These are phyloP conservation scores for Gastrolobium bilobum DNA, from an alignment of 306 rosid species.

Conservation along the genomic window DNA sequence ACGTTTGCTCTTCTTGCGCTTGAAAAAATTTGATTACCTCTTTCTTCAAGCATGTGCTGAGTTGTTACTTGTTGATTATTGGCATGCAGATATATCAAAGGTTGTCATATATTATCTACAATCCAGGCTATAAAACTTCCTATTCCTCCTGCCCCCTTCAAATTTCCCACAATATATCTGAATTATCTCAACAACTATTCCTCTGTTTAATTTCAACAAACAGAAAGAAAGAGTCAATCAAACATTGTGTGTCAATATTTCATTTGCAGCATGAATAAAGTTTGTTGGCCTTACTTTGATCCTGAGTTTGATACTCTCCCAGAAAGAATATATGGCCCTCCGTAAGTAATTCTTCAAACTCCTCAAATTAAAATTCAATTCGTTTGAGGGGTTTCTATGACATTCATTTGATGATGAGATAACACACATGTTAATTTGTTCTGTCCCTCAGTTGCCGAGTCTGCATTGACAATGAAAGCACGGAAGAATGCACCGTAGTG, in stretches of 20 bases:
- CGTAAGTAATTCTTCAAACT: constrained; percentile 54
- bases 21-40: constrained; percentile 14
- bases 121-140: not conserved
- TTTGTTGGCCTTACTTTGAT: constrained; percentile 82
- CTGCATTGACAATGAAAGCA: constrained; percentile 73
- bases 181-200: not conserved
- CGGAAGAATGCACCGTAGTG: constrained; percentile 74
- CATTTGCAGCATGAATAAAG: constrained; percentile 63
- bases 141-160: not conserved
- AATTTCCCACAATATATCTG: too few species aligned
- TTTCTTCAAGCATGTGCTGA: constrained; percentile 19
- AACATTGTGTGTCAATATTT: not conserved
- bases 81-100: not conserved
- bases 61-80: not conserved
- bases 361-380: constrained; percentile 6
- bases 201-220: constrained; percentile 15
- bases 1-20: not conserved
- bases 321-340: constrained; percentile 78
- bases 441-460: constrained; percentile 62
- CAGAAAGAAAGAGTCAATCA: not conserved
- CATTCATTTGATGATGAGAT: not conserved
- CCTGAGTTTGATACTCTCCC: constrained; percentile 73
- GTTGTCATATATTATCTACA: not conserved
- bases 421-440: constrained; percentile 10
- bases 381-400: not conserved